phyloP scores from a whole-genome alignment of 208 protist genomes.

The Trypanosoma lewisi region DNA sequence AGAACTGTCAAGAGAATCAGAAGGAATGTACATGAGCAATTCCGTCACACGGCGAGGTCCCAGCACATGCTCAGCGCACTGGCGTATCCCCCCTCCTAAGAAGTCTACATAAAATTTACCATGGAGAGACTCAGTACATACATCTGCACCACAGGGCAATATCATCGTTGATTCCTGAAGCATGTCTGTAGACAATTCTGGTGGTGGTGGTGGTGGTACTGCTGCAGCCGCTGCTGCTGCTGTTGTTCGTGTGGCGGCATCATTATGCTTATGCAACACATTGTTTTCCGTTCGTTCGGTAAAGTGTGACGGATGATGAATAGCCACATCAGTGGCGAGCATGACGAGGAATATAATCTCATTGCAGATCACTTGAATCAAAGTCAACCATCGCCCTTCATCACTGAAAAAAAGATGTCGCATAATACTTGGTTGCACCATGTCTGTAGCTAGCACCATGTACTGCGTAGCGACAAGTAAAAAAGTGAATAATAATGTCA shows the following conservation, averaged over 20 bases:
- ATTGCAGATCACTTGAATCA: constrained; percentile 20
- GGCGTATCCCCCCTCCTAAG: not conserved
- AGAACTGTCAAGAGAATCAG: not conserved
- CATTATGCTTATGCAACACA: too few species aligned
- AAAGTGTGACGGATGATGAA: constrained; percentile 1
- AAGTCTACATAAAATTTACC: not conserved
- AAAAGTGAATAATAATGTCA: constrained; percentile 10
- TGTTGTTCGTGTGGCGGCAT: too few species aligned
- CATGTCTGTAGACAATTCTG: not conserved
- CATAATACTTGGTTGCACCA: not conserved
- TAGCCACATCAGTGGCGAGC: constrained; percentile 2
- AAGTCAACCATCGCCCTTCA: constrained; percentile 1
- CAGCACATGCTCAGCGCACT: not conserved
- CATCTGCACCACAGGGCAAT: not conserved
- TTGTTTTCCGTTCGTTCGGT: not conserved
- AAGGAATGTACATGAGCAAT: constrained; percentile 10
- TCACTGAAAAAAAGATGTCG: constrained; percentile 22
- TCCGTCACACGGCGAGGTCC: constrained; percentile 19
- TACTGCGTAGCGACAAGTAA: constrained; percentile 16
- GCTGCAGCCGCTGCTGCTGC: not conserved
- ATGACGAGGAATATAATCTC: constrained; percentile 22
- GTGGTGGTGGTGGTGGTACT: not conserved
- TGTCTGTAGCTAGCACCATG: constrained; percentile 13
- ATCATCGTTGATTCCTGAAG: not conserved
- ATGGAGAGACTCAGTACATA: not conserved